Conservation (phyloP, 2,329 filamentous ascomycete genomes). For the Paecilomyces fulvus region DNA sequence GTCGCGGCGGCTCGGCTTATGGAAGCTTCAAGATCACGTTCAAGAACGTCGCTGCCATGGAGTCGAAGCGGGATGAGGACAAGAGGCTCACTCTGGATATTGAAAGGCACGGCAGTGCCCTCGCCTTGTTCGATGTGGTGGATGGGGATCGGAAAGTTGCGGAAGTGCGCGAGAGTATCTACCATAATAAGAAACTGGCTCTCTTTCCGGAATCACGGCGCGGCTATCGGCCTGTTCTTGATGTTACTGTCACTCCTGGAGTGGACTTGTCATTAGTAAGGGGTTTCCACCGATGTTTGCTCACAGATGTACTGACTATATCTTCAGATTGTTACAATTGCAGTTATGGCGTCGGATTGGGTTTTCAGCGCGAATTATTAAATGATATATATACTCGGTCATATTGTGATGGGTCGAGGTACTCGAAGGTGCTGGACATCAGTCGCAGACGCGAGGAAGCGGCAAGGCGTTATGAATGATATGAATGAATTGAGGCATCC, state of each 20-base stretch:
- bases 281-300: not conserved
- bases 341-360: not conserved
- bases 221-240: constrained; percentile 5
- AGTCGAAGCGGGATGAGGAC: not conserved
- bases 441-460: not conserved
- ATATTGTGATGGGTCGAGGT: not conserved
- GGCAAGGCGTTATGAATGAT: not conserved
- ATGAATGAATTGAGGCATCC: not conserved
- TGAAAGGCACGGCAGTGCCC: constrained; percentile 7
- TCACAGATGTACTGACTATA: not conserved
- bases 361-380: not conserved
- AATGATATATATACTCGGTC: not conserved
- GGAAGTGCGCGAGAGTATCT: constrained; percentile 14
- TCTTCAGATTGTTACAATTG: not conserved
- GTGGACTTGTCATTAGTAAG: constrained; percentile 7
- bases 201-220: constrained; percentile 5
- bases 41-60: constrained; percentile 13
- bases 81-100: constrained; percentile 7
- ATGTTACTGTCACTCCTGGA: constrained; percentile 3
- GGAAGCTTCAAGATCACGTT: constrained; percentile 14
- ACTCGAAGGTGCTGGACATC: not conserved
- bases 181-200: constrained; percentile 13
- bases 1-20: not conserved
- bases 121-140: constrained; percentile 12
- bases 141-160: constrained; percentile 14